Base-by-base conservation (phyloP, 2,329 filamentous ascomycete species). In the Xylariaceae sp. region DNA sequence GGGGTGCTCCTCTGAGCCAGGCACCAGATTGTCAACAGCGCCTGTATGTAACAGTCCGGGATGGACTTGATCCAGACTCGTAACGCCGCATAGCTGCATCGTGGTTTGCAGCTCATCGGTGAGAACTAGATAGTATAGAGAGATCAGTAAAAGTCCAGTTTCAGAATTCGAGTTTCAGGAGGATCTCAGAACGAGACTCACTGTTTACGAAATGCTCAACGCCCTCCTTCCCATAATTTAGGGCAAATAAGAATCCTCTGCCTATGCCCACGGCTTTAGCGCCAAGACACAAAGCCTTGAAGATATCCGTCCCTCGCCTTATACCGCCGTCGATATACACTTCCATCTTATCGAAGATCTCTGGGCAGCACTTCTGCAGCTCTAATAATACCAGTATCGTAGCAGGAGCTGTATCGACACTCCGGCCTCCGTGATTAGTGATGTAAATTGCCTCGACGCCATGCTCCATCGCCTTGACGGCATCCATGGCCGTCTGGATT, bases 391-490 rank as follows among this genome's bases (percentile, higher is more conserved):
- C 76, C 32, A 86, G 66, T 29, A 88, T 74, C 0, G 80, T 76
- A 0, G 84, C 72, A 2, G 79, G 75, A 0, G 75, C 72, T 61
- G 65, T 80, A 54, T 81, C 78, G 1, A 77, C 63, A 48, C 70
- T 76, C 37, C 86, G 69, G 0, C 86, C 86, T 1, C 86, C 87
- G 65, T 90, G 87, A 61, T 90, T 90, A 13, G 78, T 81, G 1
- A 89, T 73, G 1, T 89, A 77, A 45, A 90, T 86, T 0, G 82
- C 86, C 59, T 89, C 81, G 2, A 81, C 79, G 0, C 83, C 85
- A 12, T 76, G 64, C 48, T 85, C 76, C 34, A 84, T 75, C 2
- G 83, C 83, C 60, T 73, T 76, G 49, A 76, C 72, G 13, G 86
- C 86, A 67, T 90, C 87, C 39, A 75, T 73, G 0, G 81, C 79